Evolutionary conservation across 306 rosid species (phyloP).

Genomic region (Heteromeles arbutifolia): DNA sequence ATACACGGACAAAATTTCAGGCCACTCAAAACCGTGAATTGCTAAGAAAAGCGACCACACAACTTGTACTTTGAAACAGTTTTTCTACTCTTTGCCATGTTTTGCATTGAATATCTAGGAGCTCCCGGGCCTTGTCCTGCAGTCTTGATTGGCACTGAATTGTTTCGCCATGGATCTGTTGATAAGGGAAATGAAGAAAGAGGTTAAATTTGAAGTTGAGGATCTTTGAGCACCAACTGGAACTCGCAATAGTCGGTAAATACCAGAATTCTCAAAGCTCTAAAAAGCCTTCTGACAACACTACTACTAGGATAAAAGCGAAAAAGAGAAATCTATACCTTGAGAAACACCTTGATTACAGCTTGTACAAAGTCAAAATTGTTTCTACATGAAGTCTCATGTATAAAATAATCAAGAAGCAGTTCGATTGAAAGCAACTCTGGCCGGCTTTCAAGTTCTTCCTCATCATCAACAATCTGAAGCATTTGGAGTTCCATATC

Average conservation of each 20-base stretch:
- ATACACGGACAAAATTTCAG: not conserved
- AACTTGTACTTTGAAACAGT: conserved; percentile 66
- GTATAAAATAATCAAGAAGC: conserved; percentile 72
- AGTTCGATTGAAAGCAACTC: conserved; percentile 54
- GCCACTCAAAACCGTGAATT: conserved; percentile 52
- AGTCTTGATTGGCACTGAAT: conserved; percentile 55
- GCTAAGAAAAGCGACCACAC: conserved; percentile 73
- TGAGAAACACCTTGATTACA: conserved; percentile 69
- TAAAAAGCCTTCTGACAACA: not conserved
- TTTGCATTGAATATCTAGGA: conserved; percentile 61
- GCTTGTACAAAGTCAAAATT: conserved; percentile 95
- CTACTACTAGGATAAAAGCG: not conserved
- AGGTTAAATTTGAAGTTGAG: not conserved
- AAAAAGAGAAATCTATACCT: conserved; percentile 35
- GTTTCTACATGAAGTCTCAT: conserved; percentile 66
- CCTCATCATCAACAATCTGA: conserved; percentile 66
- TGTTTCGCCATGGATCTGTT: conserved; percentile 85
- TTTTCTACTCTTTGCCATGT: conserved; percentile 77
- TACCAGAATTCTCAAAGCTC: not conserved
- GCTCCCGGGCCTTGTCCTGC: conserved; percentile 72
- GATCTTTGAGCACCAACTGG: not conserved
- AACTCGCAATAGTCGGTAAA: not conserved
- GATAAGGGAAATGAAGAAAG: conserved; percentile 1
- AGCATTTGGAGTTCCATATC: conserved; percentile 90
- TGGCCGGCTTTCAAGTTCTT: conserved; percentile 54